A percentile compares a stretch with the other conserved stretches of the same genome.
Conservation (phyloP, 371 early-diverging fungal species). For the Mucor saturninus region DNA sequence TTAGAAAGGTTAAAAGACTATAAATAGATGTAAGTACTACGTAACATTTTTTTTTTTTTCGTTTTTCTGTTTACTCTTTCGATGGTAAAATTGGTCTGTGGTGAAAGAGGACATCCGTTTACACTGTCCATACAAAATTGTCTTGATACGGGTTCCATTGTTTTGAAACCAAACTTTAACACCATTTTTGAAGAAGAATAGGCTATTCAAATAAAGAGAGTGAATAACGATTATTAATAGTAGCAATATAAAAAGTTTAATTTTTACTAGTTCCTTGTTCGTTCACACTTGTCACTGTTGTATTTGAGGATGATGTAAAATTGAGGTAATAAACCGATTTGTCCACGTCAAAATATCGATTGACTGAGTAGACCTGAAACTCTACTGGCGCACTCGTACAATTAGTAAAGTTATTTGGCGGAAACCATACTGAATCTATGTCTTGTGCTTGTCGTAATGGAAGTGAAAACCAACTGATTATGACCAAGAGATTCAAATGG, state of each 20-base stretch:
- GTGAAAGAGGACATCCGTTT: constrained; percentile 17
- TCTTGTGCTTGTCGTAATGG: constrained; percentile 9
- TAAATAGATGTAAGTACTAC: constrained; percentile 10
- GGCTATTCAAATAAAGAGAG: constrained; percentile 10
- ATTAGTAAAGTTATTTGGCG: constrained; percentile 23
- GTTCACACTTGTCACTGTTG: constrained; percentile 22
- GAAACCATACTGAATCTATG: constrained; percentile 25
- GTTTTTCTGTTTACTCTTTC: constrained; percentile 20
- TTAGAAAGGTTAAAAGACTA: constrained; percentile 27
- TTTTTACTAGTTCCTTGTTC: constrained; percentile 26
- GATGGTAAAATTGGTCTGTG: constrained; percentile 8
- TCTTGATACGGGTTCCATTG: constrained; percentile 14
- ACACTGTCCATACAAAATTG: constrained; percentile 22
- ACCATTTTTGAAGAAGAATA: constrained; percentile 27
- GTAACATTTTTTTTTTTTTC: background rate
- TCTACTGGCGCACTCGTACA: constrained; percentile 11
- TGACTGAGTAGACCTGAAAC: constrained; percentile 21
- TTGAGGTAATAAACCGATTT: constrained; percentile 17
- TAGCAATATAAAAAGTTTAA: background rate
- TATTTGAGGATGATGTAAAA: constrained; percentile 20
- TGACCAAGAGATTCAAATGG: background rate
- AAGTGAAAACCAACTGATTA: background rate
- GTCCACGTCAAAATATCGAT: constrained; percentile 25
- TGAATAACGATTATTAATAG: background rate
- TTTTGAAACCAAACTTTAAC: constrained; percentile 31